Conservation (phyloP, 768 basidiomycete species). For the Boletus tomentosulus region DNA sequence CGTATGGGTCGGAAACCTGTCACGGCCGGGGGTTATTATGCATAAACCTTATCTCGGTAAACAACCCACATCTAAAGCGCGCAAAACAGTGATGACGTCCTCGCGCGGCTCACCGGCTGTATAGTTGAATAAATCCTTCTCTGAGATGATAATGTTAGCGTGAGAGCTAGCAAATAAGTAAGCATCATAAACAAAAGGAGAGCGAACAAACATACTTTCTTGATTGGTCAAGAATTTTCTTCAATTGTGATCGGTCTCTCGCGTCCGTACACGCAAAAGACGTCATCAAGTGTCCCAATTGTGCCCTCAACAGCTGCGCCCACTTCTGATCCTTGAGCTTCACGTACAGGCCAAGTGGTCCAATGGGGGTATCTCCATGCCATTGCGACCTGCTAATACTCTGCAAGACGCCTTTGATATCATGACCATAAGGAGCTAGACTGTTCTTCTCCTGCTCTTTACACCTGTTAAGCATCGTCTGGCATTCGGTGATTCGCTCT, state of each 20-base stretch:
- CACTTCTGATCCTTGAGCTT: conserved; percentile 68
- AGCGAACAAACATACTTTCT: conserved; percentile 52
- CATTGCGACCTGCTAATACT: conserved; percentile 50
- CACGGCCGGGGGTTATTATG: not conserved
- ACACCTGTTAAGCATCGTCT: conserved; percentile 48
- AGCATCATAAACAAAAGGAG: conserved; percentile 1
- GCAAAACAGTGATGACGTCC: conserved; percentile 67
- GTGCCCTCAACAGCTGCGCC: conserved; percentile 58
- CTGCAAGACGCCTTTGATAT: conserved; percentile 55
- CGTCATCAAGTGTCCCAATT: conserved; percentile 55
- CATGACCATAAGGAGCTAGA: conserved; percentile 57
- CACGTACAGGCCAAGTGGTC: conserved; percentile 78
- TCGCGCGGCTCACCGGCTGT: conserved; percentile 63
- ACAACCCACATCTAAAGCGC: conserved; percentile 67
- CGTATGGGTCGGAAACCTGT: conserved; percentile 73
- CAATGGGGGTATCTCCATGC: conserved; percentile 64
- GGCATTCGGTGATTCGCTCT: conserved; percentile 41
- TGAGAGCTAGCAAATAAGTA: conserved; percentile 37
- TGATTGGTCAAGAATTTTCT: conserved; percentile 47
- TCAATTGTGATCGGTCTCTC: conserved; percentile 56
- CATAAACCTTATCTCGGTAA: not conserved
- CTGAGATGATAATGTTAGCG: conserved; percentile 55
- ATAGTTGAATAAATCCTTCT: conserved; percentile 81
- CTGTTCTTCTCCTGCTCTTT: conserved; percentile 52
- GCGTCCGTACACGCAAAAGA: conserved; percentile 74